Evolutionary conservation across 805 yeast genomes (phyloP), one percentile per base, ranked within the genome.

Genomic region (Cyberlindnera veronae): DNA sequence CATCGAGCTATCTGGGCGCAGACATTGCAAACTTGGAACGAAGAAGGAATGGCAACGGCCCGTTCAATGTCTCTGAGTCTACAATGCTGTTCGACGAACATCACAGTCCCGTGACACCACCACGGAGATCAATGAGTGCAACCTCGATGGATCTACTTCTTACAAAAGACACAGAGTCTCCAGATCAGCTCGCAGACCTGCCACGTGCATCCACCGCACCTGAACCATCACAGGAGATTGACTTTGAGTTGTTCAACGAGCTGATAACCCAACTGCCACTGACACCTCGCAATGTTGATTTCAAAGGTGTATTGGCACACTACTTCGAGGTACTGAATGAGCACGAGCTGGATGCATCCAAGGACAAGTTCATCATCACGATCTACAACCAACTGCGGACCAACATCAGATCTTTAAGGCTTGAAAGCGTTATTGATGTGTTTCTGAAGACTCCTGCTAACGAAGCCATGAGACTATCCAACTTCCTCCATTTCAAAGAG

Each of bases 391-490:
- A 55, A 29, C 28, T 55, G 23, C 34, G 38, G n/a, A n/a, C n/a
- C n/a, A n/a, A n/a, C n/a, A n/a, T n/a, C n/a, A n/a, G n/a, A n/a
- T n/a, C n/a, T n/a, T n/a, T n/a, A 3, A 51, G 50, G 18, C 38
- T 55, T 16, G 23, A 36, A 1, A 34, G 38, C 15, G 46, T 55
- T 13, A 49, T 55, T 24, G 49, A 51, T 16, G 33, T 49, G 3
- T 57, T 57, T 27, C 14, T 57, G 1, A 27, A 42, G 3, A 19
- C 43, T 1, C 61, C 60, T 7, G 29, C 45, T 10, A 54, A 54
- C 29, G 49, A 51, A 12, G 58, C 55, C 3, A 55, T 57, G 57
- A 49, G 43, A 19, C 36, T 57, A n/a, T 40, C 59, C 8, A 45
- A 53, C 30, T 43, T 46, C 13, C 30, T 39, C 11, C 42, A 50